Conservation (phyloP, 495 filamentous ascomycete genomes). For the Penicillium canescens region DNA sequence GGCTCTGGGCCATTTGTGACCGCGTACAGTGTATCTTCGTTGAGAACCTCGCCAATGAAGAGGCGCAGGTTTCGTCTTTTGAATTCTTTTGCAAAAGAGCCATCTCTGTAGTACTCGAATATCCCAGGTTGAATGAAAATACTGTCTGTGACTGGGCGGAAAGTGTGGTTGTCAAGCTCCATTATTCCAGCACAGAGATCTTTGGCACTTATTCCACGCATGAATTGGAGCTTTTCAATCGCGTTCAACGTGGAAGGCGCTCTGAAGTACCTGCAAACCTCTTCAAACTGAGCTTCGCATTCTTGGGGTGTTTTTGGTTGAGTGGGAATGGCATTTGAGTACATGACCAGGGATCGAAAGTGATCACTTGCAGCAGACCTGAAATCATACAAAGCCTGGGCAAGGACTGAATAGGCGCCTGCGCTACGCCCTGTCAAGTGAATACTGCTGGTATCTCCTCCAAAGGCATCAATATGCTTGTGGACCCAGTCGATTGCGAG, state of each 20-base stretch:
- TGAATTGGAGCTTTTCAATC: conserved; percentile 33
- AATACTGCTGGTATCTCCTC: conserved; percentile 59
- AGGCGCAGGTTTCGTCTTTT: conserved; percentile 36
- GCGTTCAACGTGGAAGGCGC: conserved; percentile 29
- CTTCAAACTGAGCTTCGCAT: conserved; percentile 49
- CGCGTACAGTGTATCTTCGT: conserved; percentile 48
- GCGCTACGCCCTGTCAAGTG: conserved; percentile 61
- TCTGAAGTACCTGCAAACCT: conserved; percentile 38
- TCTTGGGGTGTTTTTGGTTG: conserved; percentile 44
- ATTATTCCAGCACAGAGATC: conserved; percentile 33
- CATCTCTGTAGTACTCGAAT: conserved; percentile 39
- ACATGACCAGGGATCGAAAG: conserved; percentile 36
- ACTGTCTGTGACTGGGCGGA: conserved; percentile 44
- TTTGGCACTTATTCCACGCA: conserved; percentile 31
- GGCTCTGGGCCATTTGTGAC: conserved; percentile 33
- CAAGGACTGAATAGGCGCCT: conserved; percentile 56
- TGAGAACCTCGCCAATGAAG: conserved; percentile 47
- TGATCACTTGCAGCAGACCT: conserved; percentile 32
- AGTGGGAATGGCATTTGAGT: conserved; percentile 49
- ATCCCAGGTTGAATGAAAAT: conserved; percentile 40
- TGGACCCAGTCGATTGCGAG: conserved; percentile 59
- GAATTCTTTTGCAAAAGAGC: conserved; percentile 42
- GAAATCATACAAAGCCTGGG: conserved; percentile 49
- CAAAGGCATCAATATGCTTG: conserved; percentile 55
- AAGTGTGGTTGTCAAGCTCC: conserved; percentile 41